Percentiles rank a stretch among this genome's conserved stretches.
phyloP scores from a whole-genome alignment of 306 rosid species.

The Parietaria judaica region DNA sequence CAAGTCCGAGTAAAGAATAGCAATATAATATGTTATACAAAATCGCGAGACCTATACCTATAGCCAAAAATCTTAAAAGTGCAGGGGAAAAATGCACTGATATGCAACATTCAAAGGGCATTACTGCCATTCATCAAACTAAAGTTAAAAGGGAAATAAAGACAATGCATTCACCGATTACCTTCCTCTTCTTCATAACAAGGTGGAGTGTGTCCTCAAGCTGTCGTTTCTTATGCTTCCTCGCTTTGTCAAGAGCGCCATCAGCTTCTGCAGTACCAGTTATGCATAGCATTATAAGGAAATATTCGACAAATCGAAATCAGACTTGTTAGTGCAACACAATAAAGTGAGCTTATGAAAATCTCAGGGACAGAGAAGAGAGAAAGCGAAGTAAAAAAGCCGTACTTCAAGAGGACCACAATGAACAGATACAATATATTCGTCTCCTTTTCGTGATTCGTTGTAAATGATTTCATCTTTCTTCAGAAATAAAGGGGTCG shows the following conservation, averaged over 20 bases:
- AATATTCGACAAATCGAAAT: slow-evolving; percentile 16
- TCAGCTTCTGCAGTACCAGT: slow-evolving; percentile 71
- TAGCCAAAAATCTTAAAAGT: too few relatives aligned
- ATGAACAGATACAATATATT: neutral
- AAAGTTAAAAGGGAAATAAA: too few relatives aligned
- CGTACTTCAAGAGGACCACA: neutral
- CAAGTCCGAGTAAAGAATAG: slow-evolving; percentile 20
- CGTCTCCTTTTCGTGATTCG: too few relatives aligned
- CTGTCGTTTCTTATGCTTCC: slow-evolving; percentile 97
- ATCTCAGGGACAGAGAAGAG: neutral
- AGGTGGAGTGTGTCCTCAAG: slow-evolving; percentile 88
- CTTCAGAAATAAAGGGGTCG: neutral
- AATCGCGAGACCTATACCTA: neutral
- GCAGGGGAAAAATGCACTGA: neutral
- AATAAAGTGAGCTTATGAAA: neutral
- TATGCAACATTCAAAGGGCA: neutral
- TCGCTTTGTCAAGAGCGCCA: slow-evolving; percentile 97
- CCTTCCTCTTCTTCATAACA: slow-evolving; percentile 90
- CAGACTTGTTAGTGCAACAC: slow-evolving; percentile 1
- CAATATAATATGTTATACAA: neutral
- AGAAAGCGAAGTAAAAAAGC: neutral
- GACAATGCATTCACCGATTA: slow-evolving; percentile 14
- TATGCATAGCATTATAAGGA: slow-evolving; percentile 6
- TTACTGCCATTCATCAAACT: slow-evolving; percentile 1
- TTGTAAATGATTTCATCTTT: neutral